Base-by-base conservation (phyloP, 2,329 filamentous ascomycete species). In the Pseudogymnoascus sp. region DNA sequence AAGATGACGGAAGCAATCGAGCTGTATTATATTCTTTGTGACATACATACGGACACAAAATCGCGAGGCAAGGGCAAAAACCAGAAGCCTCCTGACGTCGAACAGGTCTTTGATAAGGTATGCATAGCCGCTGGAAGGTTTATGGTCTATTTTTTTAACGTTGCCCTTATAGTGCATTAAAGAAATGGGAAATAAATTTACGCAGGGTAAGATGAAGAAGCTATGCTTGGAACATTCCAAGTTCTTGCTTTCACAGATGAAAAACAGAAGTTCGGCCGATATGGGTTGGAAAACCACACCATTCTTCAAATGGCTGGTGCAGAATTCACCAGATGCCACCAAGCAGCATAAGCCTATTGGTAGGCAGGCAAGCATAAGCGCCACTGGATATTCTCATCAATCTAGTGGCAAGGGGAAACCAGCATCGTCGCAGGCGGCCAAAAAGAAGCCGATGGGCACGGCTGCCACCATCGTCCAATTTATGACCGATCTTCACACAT, bases 1-100 rank as follows among this genome's bases (percentile, higher is more conserved):
- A 77, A 80, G 59, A 88, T 89, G 79, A 79, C 81, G 61, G 80
- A 88, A 71, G 86, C 84, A 1, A 82, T 89, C 11, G 78, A 80
- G 7, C 75, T 90, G 18, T 83, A 90, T 68, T 89, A 89, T 71
- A 81, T 80, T 62, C 72, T 89, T 2, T 76, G 84, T 42, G 83
- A 85, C 62, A 78, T 83, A 8, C 87, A 88, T 69, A 76, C 78
- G 57, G 70, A 71, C 8, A 72, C 70, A 26, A 66, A 71, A 23
- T 69, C 70, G 62, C 67, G 74, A 63, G 73, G 76, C 72, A 69
- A 79, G 71, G 63, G 62, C 40, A 72, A 71, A 14, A 67, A 71
- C 36, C 65, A 67, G 39, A 65, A 64, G 57, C 40, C 37, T 14
- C 45, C 37, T 18, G 60, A 39, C 7, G 40, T 63, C 7, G 60